Base-by-base conservation (phyloP, 164 flowering plant species). In the Liriodendron chinense region DNA sequence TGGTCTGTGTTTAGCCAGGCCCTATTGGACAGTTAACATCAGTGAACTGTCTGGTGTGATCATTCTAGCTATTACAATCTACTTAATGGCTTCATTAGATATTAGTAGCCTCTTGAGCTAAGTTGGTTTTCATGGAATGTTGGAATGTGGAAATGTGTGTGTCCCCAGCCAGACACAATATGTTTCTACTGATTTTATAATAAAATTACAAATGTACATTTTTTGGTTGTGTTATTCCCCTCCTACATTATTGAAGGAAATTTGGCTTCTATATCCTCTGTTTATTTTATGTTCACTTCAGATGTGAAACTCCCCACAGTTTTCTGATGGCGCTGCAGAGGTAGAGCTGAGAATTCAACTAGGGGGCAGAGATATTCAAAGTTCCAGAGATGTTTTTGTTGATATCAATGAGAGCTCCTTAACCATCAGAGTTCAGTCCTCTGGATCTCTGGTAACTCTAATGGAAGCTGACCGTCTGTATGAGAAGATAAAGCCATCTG, bases 401-500 rank as follows among this genome's bases (percentile, higher is more conserved):
- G 89, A 91, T 82, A 84, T 89, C 57, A 76, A 87, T 65, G 97
- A 86, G 59, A 85, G 81, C 53, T 91, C 92, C 57, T 86, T 96
- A 72, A 74, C 81, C 7, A 79, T 94, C 68, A 86, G 72, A 77
- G 78, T 87, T 43, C 73, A 79, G 73, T 75, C 69, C 6, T 68
- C 83, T 72, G 97, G 88, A 65, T 82, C 86, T 57, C 28, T 79
- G 56, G 25, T 70, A 53, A 92, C 97, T 21, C 84, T 94, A 28
- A 74, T 96, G 70, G 92, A 92, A 81, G 84, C 89, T 28, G 83
- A 78, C 71, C 69, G 77, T n/a, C 86, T 96, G 59, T 94, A 87
- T 87, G 96, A 87, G 24, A 91, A 72, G 86, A 94, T 96, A 82
- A 92, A 89, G 86, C 92, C 99, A 71, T 80, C 90, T 9, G 99